Conservation (phyloP, 2,329 filamentous ascomycete genomes). For the Didymella glomerata region DNA sequence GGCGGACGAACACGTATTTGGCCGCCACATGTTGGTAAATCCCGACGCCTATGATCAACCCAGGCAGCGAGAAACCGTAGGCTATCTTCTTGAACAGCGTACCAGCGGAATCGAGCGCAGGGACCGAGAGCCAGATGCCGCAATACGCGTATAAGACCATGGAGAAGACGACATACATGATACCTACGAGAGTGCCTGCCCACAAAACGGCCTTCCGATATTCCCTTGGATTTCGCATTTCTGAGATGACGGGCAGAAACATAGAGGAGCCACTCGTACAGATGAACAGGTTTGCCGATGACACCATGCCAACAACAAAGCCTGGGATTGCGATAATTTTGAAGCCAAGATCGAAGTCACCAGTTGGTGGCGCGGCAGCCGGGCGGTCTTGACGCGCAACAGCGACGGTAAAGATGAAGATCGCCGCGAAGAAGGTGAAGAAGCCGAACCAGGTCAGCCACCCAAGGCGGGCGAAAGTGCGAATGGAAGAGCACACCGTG, state of each 20-base stretch:
- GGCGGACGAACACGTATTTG: constrained; percentile 8
- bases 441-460: constrained; percentile 10
- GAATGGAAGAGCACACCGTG: constrained; percentile 6
- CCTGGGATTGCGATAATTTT: neutral
- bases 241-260: constrained; percentile 8
- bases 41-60: constrained; percentile 3
- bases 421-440: constrained; percentile 6
- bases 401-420: constrained; percentile 10
- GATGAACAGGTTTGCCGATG: constrained; percentile 5
- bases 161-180: constrained; percentile 6
- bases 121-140: constrained; percentile 6
- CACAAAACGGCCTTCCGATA: constrained; percentile 5
- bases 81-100: constrained; percentile 9
- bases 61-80: constrained; percentile 2
- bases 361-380: neutral
- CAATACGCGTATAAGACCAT: constrained; percentile 7
- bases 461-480: constrained; percentile 3
- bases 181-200: constrained; percentile 1
- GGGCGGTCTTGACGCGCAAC: constrained; percentile 6
- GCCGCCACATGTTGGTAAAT: constrained; percentile 7
- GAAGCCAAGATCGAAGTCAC: constrained; percentile 6
- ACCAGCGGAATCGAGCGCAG: neutral
- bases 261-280: constrained; percentile 6
- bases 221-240: constrained; percentile 3
- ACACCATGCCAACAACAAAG: constrained; percentile 5